Conservation (phyloP, 179 eudicot genomes). For the Silene vulgaris region DNA sequence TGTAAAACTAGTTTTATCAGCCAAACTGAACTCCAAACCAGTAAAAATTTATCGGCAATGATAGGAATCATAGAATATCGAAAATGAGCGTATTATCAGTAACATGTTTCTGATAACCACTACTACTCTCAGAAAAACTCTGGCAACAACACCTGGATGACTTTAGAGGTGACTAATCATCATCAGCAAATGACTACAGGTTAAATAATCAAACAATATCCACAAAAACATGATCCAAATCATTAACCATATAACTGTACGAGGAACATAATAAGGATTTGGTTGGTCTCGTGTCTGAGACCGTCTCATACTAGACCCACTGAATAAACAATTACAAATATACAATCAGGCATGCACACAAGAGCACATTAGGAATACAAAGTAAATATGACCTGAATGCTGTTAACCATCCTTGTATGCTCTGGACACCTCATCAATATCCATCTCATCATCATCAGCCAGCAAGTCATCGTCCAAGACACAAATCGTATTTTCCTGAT, state of each 20-base stretch:
- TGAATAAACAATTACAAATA: not conserved
- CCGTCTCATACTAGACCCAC: not conserved
- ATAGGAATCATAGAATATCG: not conserved
- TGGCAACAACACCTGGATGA: not conserved
- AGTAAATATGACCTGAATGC: conserved; percentile 6
- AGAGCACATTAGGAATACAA: not conserved
- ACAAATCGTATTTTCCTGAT: conserved; percentile 30
- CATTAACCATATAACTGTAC: no score
- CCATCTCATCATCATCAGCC: conserved; percentile 61
- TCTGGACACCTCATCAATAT: conserved; percentile 52
- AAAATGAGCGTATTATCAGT: not conserved
- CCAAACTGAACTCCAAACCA: not conserved
- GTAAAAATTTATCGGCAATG: not conserved
- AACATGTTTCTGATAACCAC: not conserved
- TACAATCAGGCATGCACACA: conserved; percentile 7
- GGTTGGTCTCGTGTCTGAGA: not conserved
- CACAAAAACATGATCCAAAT: no score
- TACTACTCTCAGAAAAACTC: not conserved
- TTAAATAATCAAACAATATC: not conserved
- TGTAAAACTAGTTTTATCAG: not conserved
- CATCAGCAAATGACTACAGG: not conserved
- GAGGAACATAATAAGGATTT: not conserved
- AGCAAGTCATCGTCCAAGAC: conserved; percentile 36
- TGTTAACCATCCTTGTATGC: conserved; percentile 43
- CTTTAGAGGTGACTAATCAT: not conserved